Evolutionary conservation across 208 protist genomes (phyloP).

Genomic region (Leishmania martiniquensis): DNA sequence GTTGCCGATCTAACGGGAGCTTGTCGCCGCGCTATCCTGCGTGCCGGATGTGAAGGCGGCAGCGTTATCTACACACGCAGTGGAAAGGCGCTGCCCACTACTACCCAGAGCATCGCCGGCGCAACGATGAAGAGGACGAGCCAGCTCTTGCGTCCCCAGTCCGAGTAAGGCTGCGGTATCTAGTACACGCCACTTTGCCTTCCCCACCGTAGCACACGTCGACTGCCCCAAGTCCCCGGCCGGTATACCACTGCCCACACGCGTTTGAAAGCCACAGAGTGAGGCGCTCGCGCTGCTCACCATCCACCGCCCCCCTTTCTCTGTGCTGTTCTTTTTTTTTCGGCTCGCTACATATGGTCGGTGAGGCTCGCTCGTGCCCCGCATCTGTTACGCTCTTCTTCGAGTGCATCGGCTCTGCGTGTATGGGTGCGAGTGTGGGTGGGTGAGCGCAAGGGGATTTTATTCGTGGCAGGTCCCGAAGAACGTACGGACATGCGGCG

Average conservation of each 20-base stretch:
- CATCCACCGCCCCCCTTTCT: too few relatives aligned
- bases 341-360: too few relatives aligned
- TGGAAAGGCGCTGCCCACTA: constrained; percentile 17
- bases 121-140: constrained; percentile 19
- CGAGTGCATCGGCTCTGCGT: too few relatives aligned
- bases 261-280: background rate
- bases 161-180: constrained; percentile 10
- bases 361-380: too few relatives aligned
- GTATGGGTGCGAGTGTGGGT: too few relatives aligned
- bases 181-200: constrained; percentile 6
- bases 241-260: background rate
- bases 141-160: constrained; percentile 27
- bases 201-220: constrained; percentile 1
- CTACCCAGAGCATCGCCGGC: background rate
- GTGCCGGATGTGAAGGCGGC: constrained; percentile 5
- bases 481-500: background rate
- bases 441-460: too few relatives aligned
- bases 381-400: too few relatives aligned
- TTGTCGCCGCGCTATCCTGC: background rate
- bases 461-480: background rate
- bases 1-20: background rate
- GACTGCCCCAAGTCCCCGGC: background rate
- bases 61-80: constrained; percentile 5
- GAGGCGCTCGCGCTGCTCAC: too few relatives aligned
- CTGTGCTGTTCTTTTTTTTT: too few relatives aligned